Conservation (phyloP, 495 filamentous ascomycete genomes). For the Aspergillus ellipticus region DNA sequence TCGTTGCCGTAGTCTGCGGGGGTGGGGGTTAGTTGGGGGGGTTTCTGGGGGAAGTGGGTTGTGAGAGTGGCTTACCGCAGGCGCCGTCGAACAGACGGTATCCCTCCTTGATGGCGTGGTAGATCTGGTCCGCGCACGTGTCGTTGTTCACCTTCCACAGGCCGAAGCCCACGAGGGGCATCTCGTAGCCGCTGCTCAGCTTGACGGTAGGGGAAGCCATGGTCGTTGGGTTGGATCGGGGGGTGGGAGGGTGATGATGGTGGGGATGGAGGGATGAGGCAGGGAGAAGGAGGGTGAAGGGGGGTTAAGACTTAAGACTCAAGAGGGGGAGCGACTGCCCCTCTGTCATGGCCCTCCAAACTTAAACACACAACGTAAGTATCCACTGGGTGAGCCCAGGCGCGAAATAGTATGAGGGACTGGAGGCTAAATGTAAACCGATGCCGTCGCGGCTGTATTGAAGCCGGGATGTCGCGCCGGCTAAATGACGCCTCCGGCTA, state of each 20-base stretch:
- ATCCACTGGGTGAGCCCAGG: not conserved
- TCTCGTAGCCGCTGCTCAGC: conserved; percentile 75
- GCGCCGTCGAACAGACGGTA: conserved; percentile 87
- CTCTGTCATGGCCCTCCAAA: not conserved
- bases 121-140: conserved; percentile 73
- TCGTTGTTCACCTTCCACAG: conserved; percentile 86
- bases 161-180: conserved; percentile 80
- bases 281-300: not conserved
- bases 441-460: not conserved
- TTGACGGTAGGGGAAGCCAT: conserved; percentile 52
- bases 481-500: not conserved
- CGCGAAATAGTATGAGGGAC: not conserved
- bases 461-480: not conserved
- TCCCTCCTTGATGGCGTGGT: conserved; percentile 84
- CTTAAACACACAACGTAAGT: not conserved
- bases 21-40: not conserved
- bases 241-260: no score
- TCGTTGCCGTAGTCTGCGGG: conserved; percentile 90
- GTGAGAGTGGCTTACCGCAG: conserved; percentile 56
- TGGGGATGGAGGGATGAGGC: not conserved
- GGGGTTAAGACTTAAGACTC: conserved; percentile 4
- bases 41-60: not conserved
- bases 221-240: not conserved
- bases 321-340: not conserved
- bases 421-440: conserved; percentile 14